These are phyloP conservation scores for Vishniacozyma victoriae DNA, from an alignment of 768 basidiomycete genomes.

Conservation along the genomic window DNA sequence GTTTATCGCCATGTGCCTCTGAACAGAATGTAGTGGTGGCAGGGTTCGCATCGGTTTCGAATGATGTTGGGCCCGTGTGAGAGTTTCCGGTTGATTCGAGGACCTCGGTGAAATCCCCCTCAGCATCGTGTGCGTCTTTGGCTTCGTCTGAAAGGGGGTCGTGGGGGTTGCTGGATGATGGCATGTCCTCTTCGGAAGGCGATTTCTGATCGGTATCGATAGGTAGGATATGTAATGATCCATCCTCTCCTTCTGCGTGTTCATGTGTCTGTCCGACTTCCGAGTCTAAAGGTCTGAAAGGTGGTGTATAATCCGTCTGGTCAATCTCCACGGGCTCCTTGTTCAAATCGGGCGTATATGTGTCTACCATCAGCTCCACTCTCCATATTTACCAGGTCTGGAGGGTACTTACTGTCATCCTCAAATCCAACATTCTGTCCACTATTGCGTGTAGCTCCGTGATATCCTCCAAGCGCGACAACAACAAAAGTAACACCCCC, in stretches of 20 bases:
- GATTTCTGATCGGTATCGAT: slow-evolving; percentile 12
- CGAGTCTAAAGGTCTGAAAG: slow-evolving; percentile 36
- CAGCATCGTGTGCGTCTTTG: slow-evolving; percentile 20
- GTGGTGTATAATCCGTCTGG: slow-evolving; percentile 34
- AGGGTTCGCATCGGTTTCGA: slow-evolving; percentile 69
- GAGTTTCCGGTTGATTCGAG: slow-evolving; percentile 20
- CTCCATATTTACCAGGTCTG: neutral
- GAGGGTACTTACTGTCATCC: slow-evolving; percentile 34
- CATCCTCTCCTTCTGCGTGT: slow-evolving; percentile 26
- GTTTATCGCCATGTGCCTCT: slow-evolving; percentile 52
- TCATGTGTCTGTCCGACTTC: slow-evolving; percentile 18
- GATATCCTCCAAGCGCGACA: slow-evolving; percentile 18
- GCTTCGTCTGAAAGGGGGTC: slow-evolving; percentile 26
- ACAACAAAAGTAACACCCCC: slow-evolving; percentile 29
- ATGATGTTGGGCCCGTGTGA: slow-evolving; percentile 49
- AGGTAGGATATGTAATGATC: slow-evolving; percentile 24
- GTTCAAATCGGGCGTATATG: slow-evolving; percentile 29
- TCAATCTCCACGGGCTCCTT: slow-evolving; percentile 19
- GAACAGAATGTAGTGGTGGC: slow-evolving; percentile 68
- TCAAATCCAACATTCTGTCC: slow-evolving; percentile 15
- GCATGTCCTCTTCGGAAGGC: neutral
- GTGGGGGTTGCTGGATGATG: slow-evolving; percentile 17
- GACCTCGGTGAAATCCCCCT: slow-evolving; percentile 37
- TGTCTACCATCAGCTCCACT: slow-evolving; percentile 17
- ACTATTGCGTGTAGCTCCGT: slow-evolving; percentile 4